Evolutionary conservation across 768 basidiomycete species (phyloP).

Genomic region (Pleurotus ostreatus): DNA sequence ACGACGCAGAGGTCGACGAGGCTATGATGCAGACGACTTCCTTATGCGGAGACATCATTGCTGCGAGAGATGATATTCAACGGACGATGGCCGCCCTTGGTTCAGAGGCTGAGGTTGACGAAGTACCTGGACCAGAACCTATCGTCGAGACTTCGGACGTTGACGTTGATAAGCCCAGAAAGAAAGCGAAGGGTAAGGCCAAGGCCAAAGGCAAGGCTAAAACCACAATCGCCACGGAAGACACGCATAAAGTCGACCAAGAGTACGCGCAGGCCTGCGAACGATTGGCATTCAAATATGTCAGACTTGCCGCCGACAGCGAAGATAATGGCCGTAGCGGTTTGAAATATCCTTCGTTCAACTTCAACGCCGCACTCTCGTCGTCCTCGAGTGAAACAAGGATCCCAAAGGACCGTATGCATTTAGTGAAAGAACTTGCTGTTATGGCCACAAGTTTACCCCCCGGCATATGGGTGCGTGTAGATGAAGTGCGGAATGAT

Average conservation of each 20-base stretch:
- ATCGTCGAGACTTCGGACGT: background rate
- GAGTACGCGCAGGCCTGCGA: conserved; percentile 42
- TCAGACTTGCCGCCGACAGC: conserved; percentile 21
- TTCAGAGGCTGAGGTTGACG: conserved; percentile 11
- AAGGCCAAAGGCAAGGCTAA: background rate
- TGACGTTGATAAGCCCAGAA: too few species aligned
- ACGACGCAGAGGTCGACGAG: conserved; percentile 34
- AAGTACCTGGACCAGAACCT: background rate
- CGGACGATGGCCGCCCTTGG: conserved; percentile 40
- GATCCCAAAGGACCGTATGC: conserved; percentile 42
- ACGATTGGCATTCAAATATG: conserved; percentile 42
- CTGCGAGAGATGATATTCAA: conserved; percentile 44
- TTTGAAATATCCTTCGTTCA: conserved; percentile 25
- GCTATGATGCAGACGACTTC: conserved; percentile 36
- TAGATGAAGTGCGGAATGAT: conserved; percentile 56
- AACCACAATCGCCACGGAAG: conserved; percentile 5
- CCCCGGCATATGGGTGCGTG: conserved; percentile 51
- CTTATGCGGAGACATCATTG: conserved; percentile 49
- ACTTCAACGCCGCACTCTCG: conserved; percentile 28
- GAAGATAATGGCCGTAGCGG: conserved; percentile 15
- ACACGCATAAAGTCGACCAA: conserved; percentile 31
- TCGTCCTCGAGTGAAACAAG: conserved; percentile 34
- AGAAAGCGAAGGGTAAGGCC: conserved; percentile 11
- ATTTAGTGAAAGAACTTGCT: conserved; percentile 54
- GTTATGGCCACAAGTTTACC: conserved; percentile 54